Conservation (phyloP, 2,329 filamentous ascomycete species). For the Emergomyces orientalis region DNA sequence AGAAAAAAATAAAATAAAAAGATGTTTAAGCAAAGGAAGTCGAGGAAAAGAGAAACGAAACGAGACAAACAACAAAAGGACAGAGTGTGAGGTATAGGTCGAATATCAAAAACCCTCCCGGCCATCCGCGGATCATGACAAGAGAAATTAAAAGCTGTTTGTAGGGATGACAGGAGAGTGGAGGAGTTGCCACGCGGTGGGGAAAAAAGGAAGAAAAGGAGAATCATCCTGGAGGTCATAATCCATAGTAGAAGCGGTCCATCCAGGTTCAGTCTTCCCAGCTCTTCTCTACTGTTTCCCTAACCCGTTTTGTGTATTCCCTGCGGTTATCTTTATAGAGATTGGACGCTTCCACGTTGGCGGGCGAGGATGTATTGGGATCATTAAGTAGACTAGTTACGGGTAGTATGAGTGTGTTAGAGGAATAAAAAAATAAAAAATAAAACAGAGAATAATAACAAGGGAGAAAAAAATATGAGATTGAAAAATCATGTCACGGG, state of each 20-base stretch:
- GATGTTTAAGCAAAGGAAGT: too few species aligned
- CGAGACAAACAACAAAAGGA: not conserved
- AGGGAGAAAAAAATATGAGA: too few species aligned
- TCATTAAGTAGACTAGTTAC: conserved; percentile 75
- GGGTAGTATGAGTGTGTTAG: not conserved
- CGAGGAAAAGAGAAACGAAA: conserved; percentile 5
- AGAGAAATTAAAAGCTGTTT: too few species aligned
- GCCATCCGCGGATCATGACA: not conserved
- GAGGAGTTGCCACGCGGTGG: not conserved
- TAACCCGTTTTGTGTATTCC: conserved; percentile 89
- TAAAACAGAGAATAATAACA: conserved; percentile 2
- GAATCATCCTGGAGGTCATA: not conserved
- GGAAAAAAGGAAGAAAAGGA: not conserved
- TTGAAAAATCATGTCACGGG: not conserved
- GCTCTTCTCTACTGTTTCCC: conserved; percentile 97
- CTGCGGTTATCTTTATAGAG: conserved; percentile 96
- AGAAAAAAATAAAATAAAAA: conserved; percentile 25
- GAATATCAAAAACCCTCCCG: too few species aligned
- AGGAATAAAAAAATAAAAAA: too few species aligned
- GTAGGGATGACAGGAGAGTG: not conserved
- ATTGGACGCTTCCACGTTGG: conserved; percentile 96
- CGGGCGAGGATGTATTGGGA: conserved; percentile 94
- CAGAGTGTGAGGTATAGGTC: too few species aligned
- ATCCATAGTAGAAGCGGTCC: not conserved
- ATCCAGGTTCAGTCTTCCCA: conserved; percentile 69